Base-by-base conservation (phyloP, 495 filamentous ascomycete species). In the Cercophora samala region DNA sequence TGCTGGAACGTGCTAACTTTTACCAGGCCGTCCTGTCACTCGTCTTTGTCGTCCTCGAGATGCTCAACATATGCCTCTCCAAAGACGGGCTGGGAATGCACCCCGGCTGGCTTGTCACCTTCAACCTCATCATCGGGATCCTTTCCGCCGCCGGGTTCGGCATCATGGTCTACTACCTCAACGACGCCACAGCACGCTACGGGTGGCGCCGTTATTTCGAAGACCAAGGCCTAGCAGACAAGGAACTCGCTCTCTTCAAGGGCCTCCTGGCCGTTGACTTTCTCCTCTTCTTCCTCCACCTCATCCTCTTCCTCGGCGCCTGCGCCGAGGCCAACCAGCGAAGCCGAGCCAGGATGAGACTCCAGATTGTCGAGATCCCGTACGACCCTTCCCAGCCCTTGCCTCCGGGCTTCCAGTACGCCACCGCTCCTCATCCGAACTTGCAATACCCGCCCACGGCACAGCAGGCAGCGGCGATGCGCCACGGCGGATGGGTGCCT, bases 301-400 rank as follows among this genome's bases (percentile, higher is more conserved):
- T 84, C 67, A 62, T 77, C 51, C 74, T 84, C 5, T 82, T 84
- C 64, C 69, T 79, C 15, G 62, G 78, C n/a, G 78, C 79, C 1
- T 83, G 81, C 53, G 73, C 80, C 67, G 80, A 82, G 24, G 80
- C 77, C 17, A 64, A 76, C 60, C 71, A 67, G 58, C 64, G 72
- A 42, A 78, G 79, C 62, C 4, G 22, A 6, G 32, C 69, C 13
- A 66, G 23, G 26, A 55, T 23, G 23, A 60, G 54, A n/a, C 46
- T 46, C 8, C 64, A 60, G 29, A 59, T 46, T 5, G 60, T 69
- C 19, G 58, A 66, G 32, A 55, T 73, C 51, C 24, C 23, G 13
- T 70, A 73, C 13, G 63, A 64, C 32, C 60, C 62, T 46, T 53
- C 25, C n/a, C 21, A 29, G 0, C 37, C 29, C 37, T 37, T 56